Evolutionary conservation across 805 yeast genomes (phyloP), one percentile per base, ranked within the genome.

Genomic region (Hanseniaspora thailandica): DNA sequence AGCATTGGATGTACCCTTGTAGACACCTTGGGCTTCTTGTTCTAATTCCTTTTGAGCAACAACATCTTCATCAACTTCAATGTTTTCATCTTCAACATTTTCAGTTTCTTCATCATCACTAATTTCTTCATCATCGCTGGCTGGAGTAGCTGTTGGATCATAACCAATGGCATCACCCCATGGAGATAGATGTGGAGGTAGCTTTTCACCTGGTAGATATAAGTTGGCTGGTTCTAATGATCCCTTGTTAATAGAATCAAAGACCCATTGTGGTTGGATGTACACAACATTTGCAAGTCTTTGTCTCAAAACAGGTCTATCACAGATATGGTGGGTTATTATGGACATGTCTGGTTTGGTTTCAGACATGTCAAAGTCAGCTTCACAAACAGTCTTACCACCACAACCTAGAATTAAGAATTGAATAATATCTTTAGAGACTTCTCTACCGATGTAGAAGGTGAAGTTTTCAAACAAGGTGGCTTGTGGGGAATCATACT

Each of bases 101-200:
- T 67, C 78, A 2, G 63, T 76, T 19, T 66, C 78, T 15, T 65
- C 76, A 4, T 62, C 74, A 8, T 66, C 77, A 2, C 62, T 76
- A 10, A 62, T 13, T 12, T 31, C 78, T 2, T 64, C 76, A 12
- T 67, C 77, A 17, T 47, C 68, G 6, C 62, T 69, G 33, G 62
- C 75, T 13, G 66, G 61, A 31, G 68, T 68, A 31, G 78, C 83
- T 55, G 75, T 80, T 62, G 98, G 97, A 68, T 90, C 80, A 70
- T 93, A 93, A 52, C 82, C 83, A 61, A 84, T 87, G 46, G 89
- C 77, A 71, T 93, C 98, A 61, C 97, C 97, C 97, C 98, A 93
- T 73, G 98, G 98, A 50, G 96, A 86, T 63, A 93, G 74, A 69
- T 93, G 98, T 35, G 98, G 97, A 44, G 98, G 98, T 58, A 93